A percentile compares a stretch with the other conserved stretches of the same genome.
phyloP scores from a whole-genome alignment of 371 early-diverging fungal species.

The Capillidium rhysosporum region DNA sequence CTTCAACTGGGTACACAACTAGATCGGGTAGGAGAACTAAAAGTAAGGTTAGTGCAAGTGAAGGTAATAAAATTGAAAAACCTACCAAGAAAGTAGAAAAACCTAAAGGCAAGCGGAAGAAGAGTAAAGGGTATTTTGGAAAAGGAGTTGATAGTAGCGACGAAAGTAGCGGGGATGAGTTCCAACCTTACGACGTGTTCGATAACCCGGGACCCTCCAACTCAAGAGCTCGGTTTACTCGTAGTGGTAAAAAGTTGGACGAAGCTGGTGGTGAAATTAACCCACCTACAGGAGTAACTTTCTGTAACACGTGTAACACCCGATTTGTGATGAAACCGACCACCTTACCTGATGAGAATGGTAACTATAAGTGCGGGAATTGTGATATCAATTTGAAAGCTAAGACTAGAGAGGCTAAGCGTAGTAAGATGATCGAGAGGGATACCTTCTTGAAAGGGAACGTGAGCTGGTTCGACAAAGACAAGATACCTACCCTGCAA shows the following conservation, averaged over 20 bases:
- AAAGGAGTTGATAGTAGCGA: neutral
- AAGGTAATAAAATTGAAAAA: no score
- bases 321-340: neutral
- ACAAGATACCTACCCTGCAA: slow-evolving; percentile 22
- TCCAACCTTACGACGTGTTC: no score
- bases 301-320: neutral
- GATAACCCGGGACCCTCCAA: neutral
- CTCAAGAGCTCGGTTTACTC: neutral
- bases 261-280: neutral
- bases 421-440: neutral
- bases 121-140: neutral
- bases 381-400: neutral
- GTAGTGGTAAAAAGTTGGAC: neutral
- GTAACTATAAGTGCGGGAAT: neutral
- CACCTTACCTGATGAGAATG: neutral
- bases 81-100: no score
- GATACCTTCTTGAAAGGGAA: neutral
- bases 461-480: neutral
- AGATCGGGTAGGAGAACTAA: neutral
- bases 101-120: neutral
- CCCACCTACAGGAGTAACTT: neutral
- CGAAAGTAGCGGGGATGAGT: neutral
- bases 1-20: neutral
- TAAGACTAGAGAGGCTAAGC: neutral
- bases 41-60: no score